These are phyloP conservation scores for Diplogelasinospora grovesii DNA, from an alignment of 495 filamentous ascomycete genomes.

Conservation along the genomic window DNA sequence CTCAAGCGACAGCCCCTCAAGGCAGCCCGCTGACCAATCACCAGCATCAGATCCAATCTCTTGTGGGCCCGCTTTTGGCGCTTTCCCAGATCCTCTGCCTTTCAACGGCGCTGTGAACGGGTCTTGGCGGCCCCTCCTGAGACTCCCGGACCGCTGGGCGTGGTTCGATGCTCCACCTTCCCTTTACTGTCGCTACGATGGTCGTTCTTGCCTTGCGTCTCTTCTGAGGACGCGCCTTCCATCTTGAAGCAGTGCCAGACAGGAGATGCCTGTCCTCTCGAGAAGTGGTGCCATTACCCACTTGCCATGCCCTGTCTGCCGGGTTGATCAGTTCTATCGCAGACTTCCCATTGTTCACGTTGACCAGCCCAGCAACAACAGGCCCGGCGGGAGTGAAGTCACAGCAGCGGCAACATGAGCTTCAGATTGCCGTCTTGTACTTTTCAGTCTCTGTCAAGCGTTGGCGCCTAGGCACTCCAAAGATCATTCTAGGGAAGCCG, in stretches of 20 bases:
- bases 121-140: conserved; percentile 8
- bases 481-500: too few relatives aligned
- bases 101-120: neutral
- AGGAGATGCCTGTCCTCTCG: neutral
- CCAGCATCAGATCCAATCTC: neutral
- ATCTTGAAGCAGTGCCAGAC: neutral
- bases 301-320: conserved; percentile 15
- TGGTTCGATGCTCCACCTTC: too few relatives aligned
- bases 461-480: too few relatives aligned
- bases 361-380: too few relatives aligned
- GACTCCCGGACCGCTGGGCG: too few relatives aligned
- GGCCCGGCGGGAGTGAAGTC: too few relatives aligned
- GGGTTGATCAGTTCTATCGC: conserved; percentile 21
- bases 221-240: too few relatives aligned
- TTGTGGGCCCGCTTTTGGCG: conserved; percentile 6
- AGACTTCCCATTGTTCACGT: conserved; percentile 3
- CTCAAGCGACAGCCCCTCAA: conserved; percentile 6
- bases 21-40: conserved; percentile 14
- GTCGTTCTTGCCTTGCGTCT: too few relatives aligned
- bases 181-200: too few relatives aligned
- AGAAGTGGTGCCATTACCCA: conserved; percentile 37
- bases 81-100: conserved; percentile 6
- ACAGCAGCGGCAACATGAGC: too few relatives aligned
- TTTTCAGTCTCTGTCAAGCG: too few relatives aligned
- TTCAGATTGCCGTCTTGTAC: too few relatives aligned